Evolutionary conservation across 1,284 basidiomycete genomes (phyloP).

Genomic region (Apiotrichum veenhuisii): DNA sequence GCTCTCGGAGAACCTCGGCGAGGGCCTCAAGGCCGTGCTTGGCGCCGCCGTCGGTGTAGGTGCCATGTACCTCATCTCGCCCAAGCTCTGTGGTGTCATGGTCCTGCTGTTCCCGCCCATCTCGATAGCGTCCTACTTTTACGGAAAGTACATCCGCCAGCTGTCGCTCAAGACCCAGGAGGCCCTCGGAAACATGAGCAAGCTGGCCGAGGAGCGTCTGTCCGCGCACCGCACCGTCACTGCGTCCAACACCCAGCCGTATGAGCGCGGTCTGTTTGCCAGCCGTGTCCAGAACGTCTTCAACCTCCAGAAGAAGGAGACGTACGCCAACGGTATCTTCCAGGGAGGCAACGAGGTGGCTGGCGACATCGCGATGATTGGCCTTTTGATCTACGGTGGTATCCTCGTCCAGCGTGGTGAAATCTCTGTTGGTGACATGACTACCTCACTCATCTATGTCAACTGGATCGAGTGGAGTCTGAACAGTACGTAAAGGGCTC

Average conservation of each 20-base stretch:
- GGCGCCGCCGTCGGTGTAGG: slow-evolving; percentile 43
- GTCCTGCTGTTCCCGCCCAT: slow-evolving; percentile 46
- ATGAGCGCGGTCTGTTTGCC: slow-evolving; percentile 38
- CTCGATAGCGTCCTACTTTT: slow-evolving; percentile 47
- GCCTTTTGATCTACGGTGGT: slow-evolving; percentile 45
- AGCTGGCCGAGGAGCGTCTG: slow-evolving; percentile 45
- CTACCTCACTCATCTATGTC: slow-evolving; percentile 47
- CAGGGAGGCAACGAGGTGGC: slow-evolving; percentile 45
- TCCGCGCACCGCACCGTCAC: slow-evolving; percentile 48
- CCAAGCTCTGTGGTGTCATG: slow-evolving; percentile 44
- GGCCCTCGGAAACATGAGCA: slow-evolving; percentile 46
- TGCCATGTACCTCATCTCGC: slow-evolving; percentile 47
- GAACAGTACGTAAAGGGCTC: slow-evolving; percentile 38
- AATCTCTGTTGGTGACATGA: slow-evolving; percentile 48
- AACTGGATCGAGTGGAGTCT: slow-evolving; percentile 49
- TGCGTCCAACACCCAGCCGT: slow-evolving; percentile 43
- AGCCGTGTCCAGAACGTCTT: slow-evolving; percentile 42
- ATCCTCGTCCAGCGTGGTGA: slow-evolving; percentile 42
- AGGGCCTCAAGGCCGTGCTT: slow-evolving; percentile 46
- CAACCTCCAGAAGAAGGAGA: slow-evolving; percentile 45
- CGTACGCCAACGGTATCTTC: slow-evolving; percentile 47
- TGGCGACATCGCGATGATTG: slow-evolving; percentile 48
- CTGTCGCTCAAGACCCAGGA: slow-evolving; percentile 47
- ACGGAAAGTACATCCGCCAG: slow-evolving; percentile 45
- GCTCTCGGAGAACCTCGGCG: slow-evolving; percentile 45